Conservation (phyloP, 352 stramenopile species). For the Globisporangium radiosum region DNA sequence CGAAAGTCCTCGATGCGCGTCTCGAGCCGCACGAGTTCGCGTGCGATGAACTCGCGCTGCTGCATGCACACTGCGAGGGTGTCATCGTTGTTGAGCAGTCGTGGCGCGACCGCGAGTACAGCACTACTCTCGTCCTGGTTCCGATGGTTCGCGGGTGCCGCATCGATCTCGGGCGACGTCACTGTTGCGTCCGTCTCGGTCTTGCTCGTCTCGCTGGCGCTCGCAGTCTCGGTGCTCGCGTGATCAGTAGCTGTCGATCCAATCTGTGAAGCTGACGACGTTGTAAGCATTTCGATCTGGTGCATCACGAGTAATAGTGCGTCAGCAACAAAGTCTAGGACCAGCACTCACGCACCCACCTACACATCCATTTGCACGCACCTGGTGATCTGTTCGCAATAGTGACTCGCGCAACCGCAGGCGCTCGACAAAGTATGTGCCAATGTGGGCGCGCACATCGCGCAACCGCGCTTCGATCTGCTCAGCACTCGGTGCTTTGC, state of each 20-base stretch:
- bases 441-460: constrained; percentile 65
- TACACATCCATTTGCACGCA: constrained; percentile 3
- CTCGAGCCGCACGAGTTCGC: constrained; percentile 12
- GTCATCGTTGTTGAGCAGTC: neutral
- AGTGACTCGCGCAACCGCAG: constrained; percentile 69
- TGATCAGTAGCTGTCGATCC: too few relatives aligned
- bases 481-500: neutral
- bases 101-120: neutral
- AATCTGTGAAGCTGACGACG: too few relatives aligned
- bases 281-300: neutral
- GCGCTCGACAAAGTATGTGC: constrained; percentile 82
- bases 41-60: neutral
- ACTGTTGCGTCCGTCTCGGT: too few relatives aligned
- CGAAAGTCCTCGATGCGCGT: constrained; percentile 58
- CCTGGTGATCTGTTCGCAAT: constrained; percentile 77
- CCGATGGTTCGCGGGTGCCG: neutral
- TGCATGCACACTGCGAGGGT: constrained; percentile 1
- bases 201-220: too few relatives aligned
- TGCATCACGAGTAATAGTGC: neutral
- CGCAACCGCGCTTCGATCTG: constrained; percentile 11
- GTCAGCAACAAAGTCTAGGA: too few relatives aligned
- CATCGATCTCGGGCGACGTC: constrained; percentile 5
- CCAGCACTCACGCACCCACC: too few relatives aligned
- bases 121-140: constrained; percentile 3
- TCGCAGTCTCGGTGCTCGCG: too few relatives aligned